These are phyloP conservation scores for Leccinum barrowsii DNA, from an alignment of 768 basidiomycete species.

Conservation along the genomic window DNA sequence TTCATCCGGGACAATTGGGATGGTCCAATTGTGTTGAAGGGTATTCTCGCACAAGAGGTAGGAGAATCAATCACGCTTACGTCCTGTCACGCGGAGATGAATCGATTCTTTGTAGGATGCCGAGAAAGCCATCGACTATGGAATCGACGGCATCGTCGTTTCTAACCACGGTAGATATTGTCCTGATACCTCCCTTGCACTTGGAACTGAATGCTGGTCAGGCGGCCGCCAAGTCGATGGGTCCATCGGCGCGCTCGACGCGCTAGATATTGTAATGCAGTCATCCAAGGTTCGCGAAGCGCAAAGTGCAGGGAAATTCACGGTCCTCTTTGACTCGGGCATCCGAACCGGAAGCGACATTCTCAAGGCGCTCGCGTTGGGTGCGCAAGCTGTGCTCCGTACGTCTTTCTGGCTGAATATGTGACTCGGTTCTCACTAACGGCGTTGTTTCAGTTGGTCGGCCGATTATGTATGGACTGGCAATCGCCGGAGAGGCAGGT, in stretches of 20 bases:
- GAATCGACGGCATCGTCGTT: conserved; percentile 71
- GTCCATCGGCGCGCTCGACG: conserved; percentile 67
- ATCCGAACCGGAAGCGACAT: conserved; percentile 54
- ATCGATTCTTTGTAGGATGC: conserved; percentile 32
- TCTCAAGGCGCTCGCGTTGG: conserved; percentile 53
- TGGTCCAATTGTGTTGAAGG: conserved; percentile 47
- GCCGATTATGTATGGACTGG: conserved; percentile 46
- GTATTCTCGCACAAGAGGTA: conserved; percentile 32
- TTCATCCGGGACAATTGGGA: conserved; percentile 47
- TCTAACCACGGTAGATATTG: conserved; percentile 67
- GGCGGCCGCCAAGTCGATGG: conserved; percentile 80
- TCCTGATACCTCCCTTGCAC: neutral
- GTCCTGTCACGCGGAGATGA: neutral
- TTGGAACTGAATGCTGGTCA: conserved; percentile 19
- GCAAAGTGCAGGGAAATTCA: conserved; percentile 56
- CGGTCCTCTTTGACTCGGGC: conserved; percentile 67
- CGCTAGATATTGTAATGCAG: conserved; percentile 63
- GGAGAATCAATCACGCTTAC: neutral
- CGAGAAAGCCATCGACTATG: conserved; percentile 56
- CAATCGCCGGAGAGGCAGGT: conserved; percentile 45
- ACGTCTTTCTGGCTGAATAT: conserved; percentile 11
- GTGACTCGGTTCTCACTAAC: neutral
- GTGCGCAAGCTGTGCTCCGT: conserved; percentile 51
- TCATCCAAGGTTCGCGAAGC: conserved; percentile 57
- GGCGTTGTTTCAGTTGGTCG: conserved; percentile 32